Conservation (phyloP, 805 yeast genomes). For the Saturnispora quitensis region DNA sequence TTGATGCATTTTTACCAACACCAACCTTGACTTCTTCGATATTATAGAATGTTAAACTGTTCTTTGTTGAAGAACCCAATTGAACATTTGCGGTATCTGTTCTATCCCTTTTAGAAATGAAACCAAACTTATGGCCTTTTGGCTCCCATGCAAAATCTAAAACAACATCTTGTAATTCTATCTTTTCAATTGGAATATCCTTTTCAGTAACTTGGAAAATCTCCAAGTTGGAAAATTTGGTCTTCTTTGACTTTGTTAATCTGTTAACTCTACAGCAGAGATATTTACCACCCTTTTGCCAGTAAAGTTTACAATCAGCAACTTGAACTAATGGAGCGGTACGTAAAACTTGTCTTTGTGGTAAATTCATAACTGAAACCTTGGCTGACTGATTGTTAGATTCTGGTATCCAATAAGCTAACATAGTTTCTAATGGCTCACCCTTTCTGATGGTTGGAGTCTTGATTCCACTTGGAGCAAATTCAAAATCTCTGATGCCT, state of each 20-base stretch:
- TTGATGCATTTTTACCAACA: constrained; percentile 13
- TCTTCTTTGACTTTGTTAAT: constrained; percentile 91
- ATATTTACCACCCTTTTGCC: constrained; percentile 84
- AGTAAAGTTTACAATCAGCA: constrained; percentile 77
- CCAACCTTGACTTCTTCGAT: constrained; percentile 52
- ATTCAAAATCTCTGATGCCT: constrained; percentile 84
- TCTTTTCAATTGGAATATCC: constrained; percentile 88
- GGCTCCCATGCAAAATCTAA: constrained; percentile 96
- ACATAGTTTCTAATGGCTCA: constrained; percentile 49
- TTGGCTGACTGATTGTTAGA: constrained; percentile 82
- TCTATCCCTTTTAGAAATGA: constrained; percentile 55
- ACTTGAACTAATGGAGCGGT: constrained; percentile 94
- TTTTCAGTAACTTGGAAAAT: constrained; percentile 80
- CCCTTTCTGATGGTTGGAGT: constrained; percentile 46
- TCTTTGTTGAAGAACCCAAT: constrained; percentile 56
- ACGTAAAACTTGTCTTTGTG: constrained; percentile 74
- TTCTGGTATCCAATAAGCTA: constrained; percentile 98
- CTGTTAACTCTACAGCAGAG: constrained; percentile 94
- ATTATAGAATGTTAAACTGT: constrained; percentile 61
- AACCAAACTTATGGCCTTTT: constrained; percentile 74
- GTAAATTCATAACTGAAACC: constrained; percentile 82
- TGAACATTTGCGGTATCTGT: constrained; percentile 33
- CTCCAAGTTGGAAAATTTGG: constrained; percentile 83
- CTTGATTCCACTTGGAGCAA: constrained; percentile 83
- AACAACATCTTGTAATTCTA: constrained; percentile 86